Percentiles rank a stretch among this genome's conserved stretches.
These are phyloP conservation scores for Pelargonium hybrid DNA, from an alignment of 441 rosid genomes.

Conservation along the genomic window DNA sequence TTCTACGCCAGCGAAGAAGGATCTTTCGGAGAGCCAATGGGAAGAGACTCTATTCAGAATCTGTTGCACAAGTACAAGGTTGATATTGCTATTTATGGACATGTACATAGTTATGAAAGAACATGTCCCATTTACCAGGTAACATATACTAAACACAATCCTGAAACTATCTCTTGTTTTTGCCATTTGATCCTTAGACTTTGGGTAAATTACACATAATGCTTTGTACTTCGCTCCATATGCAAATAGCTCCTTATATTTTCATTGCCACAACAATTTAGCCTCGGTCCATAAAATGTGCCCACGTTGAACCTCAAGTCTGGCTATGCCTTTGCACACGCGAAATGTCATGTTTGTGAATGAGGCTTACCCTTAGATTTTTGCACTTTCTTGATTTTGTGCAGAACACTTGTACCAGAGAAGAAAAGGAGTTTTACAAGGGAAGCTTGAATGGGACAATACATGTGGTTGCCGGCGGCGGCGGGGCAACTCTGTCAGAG, in stretches of 20 bases:
- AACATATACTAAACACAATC: slow-evolving; percentile 40
- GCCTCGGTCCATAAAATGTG: too few relatives aligned
- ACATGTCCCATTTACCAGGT: slow-evolving; percentile 8
- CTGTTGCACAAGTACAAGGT: slow-evolving; percentile 13
- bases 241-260: too few relatives aligned
- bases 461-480: slow-evolving; percentile 83
- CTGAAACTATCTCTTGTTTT: too few relatives aligned
- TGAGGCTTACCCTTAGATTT: too few relatives aligned
- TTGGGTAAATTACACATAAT: too few relatives aligned
- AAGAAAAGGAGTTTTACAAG: slow-evolving; percentile 41
- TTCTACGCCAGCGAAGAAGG: slow-evolving; percentile 49
- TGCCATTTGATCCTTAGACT: too few relatives aligned
- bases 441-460: slow-evolving; percentile 70
- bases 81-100: slow-evolving; percentile 6
- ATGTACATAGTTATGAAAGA: slow-evolving; percentile 10
- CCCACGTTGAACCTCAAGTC: too few relatives aligned
- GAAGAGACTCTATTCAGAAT: slow-evolving; percentile 13
- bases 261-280: too few relatives aligned
- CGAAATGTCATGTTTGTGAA: too few relatives aligned
- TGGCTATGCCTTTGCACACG: too few relatives aligned
- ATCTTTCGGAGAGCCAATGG: slow-evolving; percentile 36
- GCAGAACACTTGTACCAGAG: slow-evolving; percentile 53
- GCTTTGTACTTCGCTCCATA: too few relatives aligned
- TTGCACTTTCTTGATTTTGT: too few relatives aligned
- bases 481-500: slow-evolving; percentile 29